These are phyloP conservation scores for Phaeoacremonium minimum DNA, from an alignment of 2,329 filamentous ascomycete species.

Conservation along the genomic window DNA sequence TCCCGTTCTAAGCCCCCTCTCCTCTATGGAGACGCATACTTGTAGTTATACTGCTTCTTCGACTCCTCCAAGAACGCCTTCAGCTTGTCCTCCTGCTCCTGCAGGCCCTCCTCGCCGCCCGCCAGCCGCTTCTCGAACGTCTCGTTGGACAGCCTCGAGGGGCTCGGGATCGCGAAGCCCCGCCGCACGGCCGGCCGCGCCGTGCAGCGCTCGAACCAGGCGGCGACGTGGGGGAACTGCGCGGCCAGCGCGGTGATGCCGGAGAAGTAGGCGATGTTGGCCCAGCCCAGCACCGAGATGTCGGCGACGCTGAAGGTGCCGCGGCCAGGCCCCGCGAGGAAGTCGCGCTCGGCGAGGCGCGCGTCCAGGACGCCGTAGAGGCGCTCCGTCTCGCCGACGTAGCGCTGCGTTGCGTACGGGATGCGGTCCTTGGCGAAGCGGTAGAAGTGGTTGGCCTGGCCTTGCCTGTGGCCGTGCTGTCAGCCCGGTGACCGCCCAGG, in stretches of 20 bases:
- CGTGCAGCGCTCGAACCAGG: constrained; percentile 62
- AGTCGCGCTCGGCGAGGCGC: constrained; percentile 52
- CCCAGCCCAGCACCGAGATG: constrained; percentile 70
- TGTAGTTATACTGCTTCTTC: constrained; percentile 43
- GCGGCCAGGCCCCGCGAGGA: constrained; percentile 44
- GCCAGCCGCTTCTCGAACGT: constrained; percentile 29
- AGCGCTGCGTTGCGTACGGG: constrained; percentile 67
- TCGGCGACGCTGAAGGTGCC: constrained; percentile 65
- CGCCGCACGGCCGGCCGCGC: constrained; percentile 57
- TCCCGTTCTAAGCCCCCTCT: too few species aligned
- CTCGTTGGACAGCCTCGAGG: constrained; percentile 32
- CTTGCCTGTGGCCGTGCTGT: constrained; percentile 49
- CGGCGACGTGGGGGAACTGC: constrained; percentile 61
- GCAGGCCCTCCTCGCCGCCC: constrained; percentile 41
- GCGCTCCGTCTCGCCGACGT: constrained; percentile 70
- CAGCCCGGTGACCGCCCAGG: neutral
- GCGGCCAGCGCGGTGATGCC: constrained; percentile 57
- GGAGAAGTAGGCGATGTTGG: constrained; percentile 51
- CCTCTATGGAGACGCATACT: constrained; percentile 35
- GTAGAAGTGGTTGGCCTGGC: constrained; percentile 71
- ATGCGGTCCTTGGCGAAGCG: constrained; percentile 65
- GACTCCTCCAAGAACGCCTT: constrained; percentile 28
- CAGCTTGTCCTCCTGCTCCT: constrained; percentile 34
- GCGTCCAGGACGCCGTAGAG: constrained; percentile 69
- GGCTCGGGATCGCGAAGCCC: constrained; percentile 57